These are phyloP conservation scores for Penicillium sp. DNA, from an alignment of 2,329 filamentous ascomycete species.

Conservation along the genomic window DNA sequence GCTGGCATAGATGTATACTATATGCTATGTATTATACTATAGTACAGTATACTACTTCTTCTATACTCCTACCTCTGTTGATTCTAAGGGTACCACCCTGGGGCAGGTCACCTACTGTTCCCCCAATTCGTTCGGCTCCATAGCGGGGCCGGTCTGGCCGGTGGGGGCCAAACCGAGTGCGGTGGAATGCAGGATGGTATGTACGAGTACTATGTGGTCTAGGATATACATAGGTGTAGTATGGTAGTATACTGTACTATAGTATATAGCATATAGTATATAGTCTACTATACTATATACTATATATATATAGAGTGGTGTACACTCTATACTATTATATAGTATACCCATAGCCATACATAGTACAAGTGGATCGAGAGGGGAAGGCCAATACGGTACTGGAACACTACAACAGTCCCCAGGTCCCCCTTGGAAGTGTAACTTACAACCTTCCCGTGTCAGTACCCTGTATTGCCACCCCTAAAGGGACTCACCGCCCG, in stretches of 20 bases:
- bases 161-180: slow-evolving; percentile 3
- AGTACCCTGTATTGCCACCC: not conserved
- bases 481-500: not conserved
- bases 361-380: not conserved
- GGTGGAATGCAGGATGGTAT: slow-evolving; percentile 7
- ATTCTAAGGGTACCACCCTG: no score
- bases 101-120: no score
- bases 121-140: no score
- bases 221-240: no score
- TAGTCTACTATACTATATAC: not conserved
- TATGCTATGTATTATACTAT: no score
- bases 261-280: not conserved
- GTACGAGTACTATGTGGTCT: no score
- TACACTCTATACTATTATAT: not conserved
- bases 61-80: no score
- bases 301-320: not conserved
- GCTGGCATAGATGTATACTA: no score
- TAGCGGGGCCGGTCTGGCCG: not conserved
- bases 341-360: not conserved
- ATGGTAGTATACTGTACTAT: not conserved
- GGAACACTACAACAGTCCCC: not conserved
- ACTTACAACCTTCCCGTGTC: no score
- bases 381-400: not conserved
- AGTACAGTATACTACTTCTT: no score
- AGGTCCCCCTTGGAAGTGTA: not conserved